Evolutionary conservation across 441 rosid species (phyloP), one percentile per base, ranked within the genome.

Genomic region (Capsella rubella): DNA sequence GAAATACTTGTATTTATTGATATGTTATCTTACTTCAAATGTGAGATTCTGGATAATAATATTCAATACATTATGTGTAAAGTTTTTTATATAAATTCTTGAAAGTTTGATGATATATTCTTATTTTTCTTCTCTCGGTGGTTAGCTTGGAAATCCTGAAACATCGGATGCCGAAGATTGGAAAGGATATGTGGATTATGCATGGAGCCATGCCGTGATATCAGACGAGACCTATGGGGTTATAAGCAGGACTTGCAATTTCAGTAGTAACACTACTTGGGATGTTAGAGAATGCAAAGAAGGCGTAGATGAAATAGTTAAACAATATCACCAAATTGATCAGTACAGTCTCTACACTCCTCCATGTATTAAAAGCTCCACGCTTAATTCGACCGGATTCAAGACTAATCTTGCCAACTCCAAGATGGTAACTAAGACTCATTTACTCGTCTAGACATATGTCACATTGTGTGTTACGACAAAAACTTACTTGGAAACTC

Each of bases 131-230:
- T 67, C 4, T 25, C 2, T 52, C 3, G 28, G n/a, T 60, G 25
- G n/a, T 35, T 63, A 92, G 98, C 45, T 93, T 80, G 98, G 98
- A 9, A 93, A 93, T 80, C 97, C 98, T 87, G 82, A 89, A 83
- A 90, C 98, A 35, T 70, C 81, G 18, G 79, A 77, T 13, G 82
- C 83, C 3, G 91, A 93, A 49, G 98, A 93, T 72, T 89, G 91
- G 97, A 73, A 70, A 58, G 98, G 98, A 2, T 51, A 84, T 56
- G 86, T 89, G 63, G 98, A 92, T 74, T 90, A 89, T 67, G 93
- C 97, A 3, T 92, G 95, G 98, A 92, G 97, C 71, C 98, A 92
- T 64, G 97, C 93, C 0, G 80, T 92, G n/a, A 82, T 90, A 67
- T 92, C 98, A 4, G 93, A 92, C 72, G 96, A 90, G 81, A 90